Percentiles rank a stretch among this genome's conserved stretches.
Conservation (phyloP, 768 basidiomycete genomes). For the Amanita polypyramis region DNA sequence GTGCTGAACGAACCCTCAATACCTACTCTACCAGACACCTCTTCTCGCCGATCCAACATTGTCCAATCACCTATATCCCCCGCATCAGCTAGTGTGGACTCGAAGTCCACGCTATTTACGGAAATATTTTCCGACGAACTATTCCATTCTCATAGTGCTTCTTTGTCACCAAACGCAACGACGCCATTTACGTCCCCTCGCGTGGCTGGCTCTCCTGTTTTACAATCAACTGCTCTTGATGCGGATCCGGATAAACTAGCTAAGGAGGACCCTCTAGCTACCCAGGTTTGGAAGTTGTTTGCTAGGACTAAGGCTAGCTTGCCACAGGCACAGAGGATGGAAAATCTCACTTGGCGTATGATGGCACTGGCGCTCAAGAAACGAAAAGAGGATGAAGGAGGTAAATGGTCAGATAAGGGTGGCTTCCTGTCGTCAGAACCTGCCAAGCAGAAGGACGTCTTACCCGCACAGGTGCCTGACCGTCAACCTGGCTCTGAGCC, state of each 20-base stretch:
- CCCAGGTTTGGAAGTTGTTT: conserved; percentile 97
- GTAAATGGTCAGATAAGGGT: conserved; percentile 11
- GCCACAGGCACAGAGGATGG: conserved; percentile 92
- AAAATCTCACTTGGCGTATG: conserved; percentile 97
- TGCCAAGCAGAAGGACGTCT: conserved; percentile 13
- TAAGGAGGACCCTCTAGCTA: conserved; percentile 83
- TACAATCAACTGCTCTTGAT: conserved; percentile 36
- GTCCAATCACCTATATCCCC: conserved; percentile 33
- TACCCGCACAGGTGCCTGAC: conserved; percentile 9
- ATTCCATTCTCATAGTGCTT: conserved; percentile 30
- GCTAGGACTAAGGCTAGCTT: conserved; percentile 80
- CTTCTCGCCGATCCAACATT: conserved; percentile 24
- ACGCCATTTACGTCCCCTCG: conserved; percentile 57
- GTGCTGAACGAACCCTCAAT: conserved; percentile 26
- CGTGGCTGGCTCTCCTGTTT: conserved; percentile 58
- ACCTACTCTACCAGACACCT: conserved; percentile 24
- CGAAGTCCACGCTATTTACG: conserved; percentile 53
- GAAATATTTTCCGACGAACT: conserved; percentile 67
- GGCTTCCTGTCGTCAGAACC: conserved; percentile 8
- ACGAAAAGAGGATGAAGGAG: conserved; percentile 67
- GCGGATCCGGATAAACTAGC: conserved; percentile 57
- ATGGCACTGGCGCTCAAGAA: conserved; percentile 93
- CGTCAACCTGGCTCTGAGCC: conserved; percentile 14
- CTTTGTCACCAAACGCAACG: conserved; percentile 30
- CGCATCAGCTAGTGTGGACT: conserved; percentile 35